Conservation (phyloP, 345 rosid genomes). For the Camelina hispida region DNA sequence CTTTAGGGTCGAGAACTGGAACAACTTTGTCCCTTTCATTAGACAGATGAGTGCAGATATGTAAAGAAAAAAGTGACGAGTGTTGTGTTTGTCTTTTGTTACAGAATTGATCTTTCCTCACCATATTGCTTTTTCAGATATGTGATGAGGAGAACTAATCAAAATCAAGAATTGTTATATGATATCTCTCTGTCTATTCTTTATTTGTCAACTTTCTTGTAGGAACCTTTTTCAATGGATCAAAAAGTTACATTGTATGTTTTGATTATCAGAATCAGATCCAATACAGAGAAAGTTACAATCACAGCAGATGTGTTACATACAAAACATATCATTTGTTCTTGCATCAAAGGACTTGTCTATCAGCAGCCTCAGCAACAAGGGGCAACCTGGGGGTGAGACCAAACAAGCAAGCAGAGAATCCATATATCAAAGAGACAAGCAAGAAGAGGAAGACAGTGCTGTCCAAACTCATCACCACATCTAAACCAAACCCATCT, state of each 20-base stretch:
- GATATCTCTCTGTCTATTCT: not conserved
- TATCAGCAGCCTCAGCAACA: slow-evolving; percentile 98
- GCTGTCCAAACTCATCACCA: slow-evolving; percentile 95
- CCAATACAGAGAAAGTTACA: slow-evolving; percentile 21
- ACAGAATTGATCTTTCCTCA: slow-evolving; percentile 49
- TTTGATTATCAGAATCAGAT: slow-evolving; percentile 31
- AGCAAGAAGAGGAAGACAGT: slow-evolving; percentile 86
- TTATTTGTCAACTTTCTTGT: not conserved
- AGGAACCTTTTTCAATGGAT: slow-evolving; percentile 15
- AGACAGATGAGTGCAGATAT: slow-evolving; percentile 63
- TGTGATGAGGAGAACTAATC: slow-evolving; percentile 46
- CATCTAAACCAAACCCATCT: slow-evolving; percentile 81
- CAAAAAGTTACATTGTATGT: slow-evolving; percentile 33
- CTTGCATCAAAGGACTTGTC: slow-evolving; percentile 78
- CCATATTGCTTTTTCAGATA: slow-evolving; percentile 48
- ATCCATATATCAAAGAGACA: slow-evolving; percentile 86
- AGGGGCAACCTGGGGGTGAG: slow-evolving; percentile 90
- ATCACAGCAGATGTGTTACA: slow-evolving; percentile 31
- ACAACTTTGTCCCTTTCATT: slow-evolving; percentile 70
- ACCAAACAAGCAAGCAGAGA: slow-evolving; percentile 85
- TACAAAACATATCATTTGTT: slow-evolving; percentile 9
- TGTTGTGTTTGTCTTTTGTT: slow-evolving; percentile 35
- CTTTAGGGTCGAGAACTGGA: slow-evolving; percentile 68
- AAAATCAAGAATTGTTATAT: slow-evolving; percentile 37
- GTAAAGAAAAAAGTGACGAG: slow-evolving; percentile 47